phyloP scores from a whole-genome alignment of 2,329 filamentous ascomycete genomes.

The Alternaria sp. region DNA sequence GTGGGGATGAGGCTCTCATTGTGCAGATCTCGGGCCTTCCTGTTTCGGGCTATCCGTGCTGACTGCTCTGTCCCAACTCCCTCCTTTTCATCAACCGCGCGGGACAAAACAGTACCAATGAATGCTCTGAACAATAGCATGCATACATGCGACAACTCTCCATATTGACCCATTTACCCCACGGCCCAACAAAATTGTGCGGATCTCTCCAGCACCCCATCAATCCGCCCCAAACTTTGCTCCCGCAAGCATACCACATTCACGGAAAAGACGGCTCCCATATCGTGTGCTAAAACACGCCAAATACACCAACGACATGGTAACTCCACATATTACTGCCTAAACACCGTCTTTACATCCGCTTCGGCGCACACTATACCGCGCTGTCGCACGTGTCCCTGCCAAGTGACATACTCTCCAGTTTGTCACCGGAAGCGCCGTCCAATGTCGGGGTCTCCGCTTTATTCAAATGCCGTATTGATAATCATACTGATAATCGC shows the following conservation, averaged over 20 bases:
- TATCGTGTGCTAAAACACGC: constrained; percentile 8
- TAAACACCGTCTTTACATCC: neutral
- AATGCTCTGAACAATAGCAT: neutral
- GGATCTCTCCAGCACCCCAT: constrained; percentile 14
- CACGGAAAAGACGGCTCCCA: constrained; percentile 15
- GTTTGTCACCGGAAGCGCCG: constrained; percentile 6
- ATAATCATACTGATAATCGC: constrained; percentile 12
- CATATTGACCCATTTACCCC: constrained; percentile 1
- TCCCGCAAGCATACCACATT: constrained; percentile 6
- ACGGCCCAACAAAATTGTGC: constrained; percentile 4
- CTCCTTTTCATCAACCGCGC: neutral
- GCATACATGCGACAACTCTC: neutral
- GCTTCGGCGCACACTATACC: constrained; percentile 9
- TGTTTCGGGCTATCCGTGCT: constrained; percentile 4
- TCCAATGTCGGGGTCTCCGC: constrained; percentile 12
- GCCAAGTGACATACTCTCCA: constrained; percentile 11
- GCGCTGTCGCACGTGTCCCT: constrained; percentile 10
- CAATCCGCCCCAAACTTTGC: neutral
- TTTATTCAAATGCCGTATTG: constrained; percentile 12
- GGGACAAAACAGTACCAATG: neutral
- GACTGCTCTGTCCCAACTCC: neutral
- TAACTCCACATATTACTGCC: constrained; percentile 8
- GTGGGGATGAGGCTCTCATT: constrained; percentile 13
- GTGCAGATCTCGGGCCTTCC: constrained; percentile 12
- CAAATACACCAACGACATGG: neutral